Evolutionary conservation across 192 early-diverging fungal species (phyloP).

Genomic region (Coemansia sp.): DNA sequence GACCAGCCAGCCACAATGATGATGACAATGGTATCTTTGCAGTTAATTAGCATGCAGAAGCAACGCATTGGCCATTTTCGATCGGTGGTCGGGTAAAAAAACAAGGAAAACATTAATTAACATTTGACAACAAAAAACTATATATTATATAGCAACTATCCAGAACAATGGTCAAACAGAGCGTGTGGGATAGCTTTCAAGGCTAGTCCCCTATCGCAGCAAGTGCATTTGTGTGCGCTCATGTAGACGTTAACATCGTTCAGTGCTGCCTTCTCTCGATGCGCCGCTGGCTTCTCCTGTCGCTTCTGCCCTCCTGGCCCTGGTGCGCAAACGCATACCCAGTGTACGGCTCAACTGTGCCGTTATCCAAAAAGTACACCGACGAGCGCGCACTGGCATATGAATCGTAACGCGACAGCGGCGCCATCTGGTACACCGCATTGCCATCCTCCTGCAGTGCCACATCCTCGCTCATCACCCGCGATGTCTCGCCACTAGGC

Average conservation of each 20-base stretch:
- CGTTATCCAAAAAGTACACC: constrained; percentile 44
- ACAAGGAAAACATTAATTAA: no score
- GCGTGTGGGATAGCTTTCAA: no score
- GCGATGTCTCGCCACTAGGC: constrained; percentile 1
- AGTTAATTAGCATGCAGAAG: no score
- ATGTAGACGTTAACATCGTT: background rate
- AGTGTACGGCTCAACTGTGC: constrained; percentile 43
- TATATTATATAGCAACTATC: no score
- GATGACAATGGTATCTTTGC: no score
- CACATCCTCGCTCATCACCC: constrained; percentile 11
- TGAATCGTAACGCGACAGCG: constrained; percentile 9
- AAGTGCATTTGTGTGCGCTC: no score
- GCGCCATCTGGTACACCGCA: constrained; percentile 10
- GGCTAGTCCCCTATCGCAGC: no score
- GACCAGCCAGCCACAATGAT: no score
- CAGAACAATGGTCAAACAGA: no score
- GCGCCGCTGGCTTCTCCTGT: background rate
- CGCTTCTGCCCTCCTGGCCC: constrained; percentile 8
- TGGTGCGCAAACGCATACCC: constrained; percentile 52
- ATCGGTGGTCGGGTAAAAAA: no score
- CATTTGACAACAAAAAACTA: no score
- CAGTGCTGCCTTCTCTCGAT: constrained; percentile 1
- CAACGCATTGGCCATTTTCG: no score
- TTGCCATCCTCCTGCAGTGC: constrained; percentile 15
- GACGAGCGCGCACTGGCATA: constrained; percentile 39